Conservation (phyloP, 2,329 filamentous ascomycete species). For the Colletotrichum endophyticum region DNA sequence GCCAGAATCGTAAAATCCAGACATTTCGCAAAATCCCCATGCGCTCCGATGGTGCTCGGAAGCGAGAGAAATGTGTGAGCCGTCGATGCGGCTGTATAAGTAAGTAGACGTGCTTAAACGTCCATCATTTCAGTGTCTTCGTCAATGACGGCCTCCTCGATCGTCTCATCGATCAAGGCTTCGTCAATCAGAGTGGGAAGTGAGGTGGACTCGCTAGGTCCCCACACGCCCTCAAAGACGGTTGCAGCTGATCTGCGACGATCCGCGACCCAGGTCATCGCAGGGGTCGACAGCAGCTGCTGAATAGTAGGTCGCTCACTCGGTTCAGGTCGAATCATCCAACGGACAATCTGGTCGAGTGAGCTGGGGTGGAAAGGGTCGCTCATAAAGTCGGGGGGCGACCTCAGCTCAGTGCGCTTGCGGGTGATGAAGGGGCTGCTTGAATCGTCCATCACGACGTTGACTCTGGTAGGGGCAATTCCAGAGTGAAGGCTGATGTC, state of each 20-base stretch:
- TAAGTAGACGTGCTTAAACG: constrained; percentile 42
- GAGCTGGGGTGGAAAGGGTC: constrained; percentile 74
- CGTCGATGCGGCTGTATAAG: neutral
- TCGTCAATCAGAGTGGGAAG: constrained; percentile 36
- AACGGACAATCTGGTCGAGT: constrained; percentile 82
- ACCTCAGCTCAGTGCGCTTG: constrained; percentile 54
- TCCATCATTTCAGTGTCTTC: constrained; percentile 66
- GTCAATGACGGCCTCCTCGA: constrained; percentile 27
- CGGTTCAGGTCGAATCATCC: constrained; percentile 85
- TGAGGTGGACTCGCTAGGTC: constrained; percentile 66
- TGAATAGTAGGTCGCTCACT: constrained; percentile 74
- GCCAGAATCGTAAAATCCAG: constrained; percentile 28
- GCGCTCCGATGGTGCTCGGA: constrained; percentile 35
- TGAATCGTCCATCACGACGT: constrained; percentile 34
- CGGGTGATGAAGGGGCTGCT: constrained; percentile 31
- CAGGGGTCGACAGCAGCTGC: constrained; percentile 74
- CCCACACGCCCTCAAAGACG: constrained; percentile 95
- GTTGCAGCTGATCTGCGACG: constrained; percentile 88
- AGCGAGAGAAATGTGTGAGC: constrained; percentile 27
- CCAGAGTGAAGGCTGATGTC: constrained; percentile 29
- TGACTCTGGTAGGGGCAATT: constrained; percentile 35
- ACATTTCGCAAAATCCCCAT: constrained; percentile 16
- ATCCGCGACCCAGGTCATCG: constrained; percentile 79
- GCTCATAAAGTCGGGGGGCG: constrained; percentile 90
- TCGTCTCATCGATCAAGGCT: constrained; percentile 23